Percentiles rank a stretch among this genome's conserved stretches.
Evolutionary conservation across 805 yeast genomes (phyloP).

Genomic region (Yarrowia yakushimensis): DNA sequence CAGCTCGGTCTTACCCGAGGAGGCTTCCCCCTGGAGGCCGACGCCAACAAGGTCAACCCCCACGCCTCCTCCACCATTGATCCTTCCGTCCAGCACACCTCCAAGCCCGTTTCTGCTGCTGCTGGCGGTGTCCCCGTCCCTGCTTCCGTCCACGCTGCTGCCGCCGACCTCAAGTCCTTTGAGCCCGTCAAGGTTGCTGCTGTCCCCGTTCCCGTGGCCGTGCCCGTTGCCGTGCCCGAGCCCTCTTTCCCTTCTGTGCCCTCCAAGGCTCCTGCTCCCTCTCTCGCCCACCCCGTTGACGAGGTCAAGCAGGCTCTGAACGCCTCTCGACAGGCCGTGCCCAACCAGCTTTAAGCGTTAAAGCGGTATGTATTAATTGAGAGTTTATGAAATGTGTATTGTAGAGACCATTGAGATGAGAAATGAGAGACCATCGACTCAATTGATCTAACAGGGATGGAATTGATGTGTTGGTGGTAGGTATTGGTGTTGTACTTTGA

Average conservation of each 20-base stretch:
- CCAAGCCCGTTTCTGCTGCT: conserved; percentile 27
- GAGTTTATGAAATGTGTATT: background rate
- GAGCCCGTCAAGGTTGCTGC: conserved; percentile 17
- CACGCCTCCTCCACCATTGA: conserved; percentile 28
- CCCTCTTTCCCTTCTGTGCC: conserved; percentile 18
- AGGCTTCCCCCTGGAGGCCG: conserved; percentile 36
- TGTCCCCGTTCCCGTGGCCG: conserved; percentile 16
- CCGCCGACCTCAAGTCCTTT: conserved; percentile 7
- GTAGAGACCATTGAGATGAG: too few relatives aligned
- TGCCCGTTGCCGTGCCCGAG: conserved; percentile 25
- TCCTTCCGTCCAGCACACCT: conserved; percentile 26
- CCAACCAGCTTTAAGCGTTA: conserved; percentile 14
- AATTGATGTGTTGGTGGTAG: too few relatives aligned
- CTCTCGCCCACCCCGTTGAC: conserved; percentile 6
- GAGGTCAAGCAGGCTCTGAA: conserved; percentile 23
- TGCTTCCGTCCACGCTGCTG: conserved; percentile 25
- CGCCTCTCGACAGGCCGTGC: conserved; percentile 23
- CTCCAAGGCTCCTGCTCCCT: conserved; percentile 7
- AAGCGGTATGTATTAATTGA: conserved; percentile 4
- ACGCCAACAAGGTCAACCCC: conserved; percentile 30
- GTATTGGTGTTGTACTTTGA: too few relatives aligned
- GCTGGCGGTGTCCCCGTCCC: conserved; percentile 18
- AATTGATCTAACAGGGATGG: too few relatives aligned
- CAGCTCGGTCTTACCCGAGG: conserved; percentile 37
- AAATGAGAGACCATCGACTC: too few relatives aligned